Evolutionary conservation across 805 yeast genomes (phyloP).

Genomic region (Kodamaea kakaduensis): DNA sequence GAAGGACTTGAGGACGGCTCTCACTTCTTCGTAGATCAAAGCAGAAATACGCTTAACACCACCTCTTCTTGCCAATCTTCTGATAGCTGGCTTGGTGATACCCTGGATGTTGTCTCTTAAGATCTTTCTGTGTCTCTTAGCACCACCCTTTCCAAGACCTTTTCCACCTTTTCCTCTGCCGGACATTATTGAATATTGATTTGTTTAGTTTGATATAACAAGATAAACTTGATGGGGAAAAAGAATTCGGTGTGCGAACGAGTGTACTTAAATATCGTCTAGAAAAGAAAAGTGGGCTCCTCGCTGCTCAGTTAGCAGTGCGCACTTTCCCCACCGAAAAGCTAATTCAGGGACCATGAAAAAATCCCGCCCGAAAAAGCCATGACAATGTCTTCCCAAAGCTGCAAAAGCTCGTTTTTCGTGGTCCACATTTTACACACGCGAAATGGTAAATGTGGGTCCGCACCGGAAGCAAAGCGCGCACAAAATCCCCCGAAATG

Average conservation of each 20-base stretch:
- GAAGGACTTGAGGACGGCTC: slow-evolving; percentile 94
- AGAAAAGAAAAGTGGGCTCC: too few relatives aligned
- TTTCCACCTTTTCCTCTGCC: slow-evolving; percentile 99
- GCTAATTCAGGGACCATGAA: too few relatives aligned
- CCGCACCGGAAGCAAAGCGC: slow-evolving; percentile 1
- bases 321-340: too few relatives aligned
- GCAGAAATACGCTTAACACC: slow-evolving; percentile 99
- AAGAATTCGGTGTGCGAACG: too few relatives aligned
- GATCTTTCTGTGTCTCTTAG: slow-evolving; percentile 99
- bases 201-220: slow-evolving; percentile 1
- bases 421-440: slow-evolving; percentile 3
- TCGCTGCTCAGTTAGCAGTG: too few relatives aligned
- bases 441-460: neutral
- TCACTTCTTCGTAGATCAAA: slow-evolving; percentile 96
- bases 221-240: too few relatives aligned
- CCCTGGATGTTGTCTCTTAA: slow-evolving; percentile 99
- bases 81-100: slow-evolving; percentile 99
- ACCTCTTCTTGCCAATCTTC: slow-evolving; percentile 99
- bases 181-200: slow-evolving; percentile 54
- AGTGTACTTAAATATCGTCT: slow-evolving; percentile 4
- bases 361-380: too few relatives aligned
- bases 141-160: slow-evolving; percentile 99
- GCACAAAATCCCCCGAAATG: neutral
- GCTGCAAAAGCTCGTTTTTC: slow-evolving; percentile 5
- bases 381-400: slow-evolving; percentile 5